Evolutionary conservation across 2,329 filamentous ascomycete genomes (phyloP).

Genomic region (Monosporascus sp.): DNA sequence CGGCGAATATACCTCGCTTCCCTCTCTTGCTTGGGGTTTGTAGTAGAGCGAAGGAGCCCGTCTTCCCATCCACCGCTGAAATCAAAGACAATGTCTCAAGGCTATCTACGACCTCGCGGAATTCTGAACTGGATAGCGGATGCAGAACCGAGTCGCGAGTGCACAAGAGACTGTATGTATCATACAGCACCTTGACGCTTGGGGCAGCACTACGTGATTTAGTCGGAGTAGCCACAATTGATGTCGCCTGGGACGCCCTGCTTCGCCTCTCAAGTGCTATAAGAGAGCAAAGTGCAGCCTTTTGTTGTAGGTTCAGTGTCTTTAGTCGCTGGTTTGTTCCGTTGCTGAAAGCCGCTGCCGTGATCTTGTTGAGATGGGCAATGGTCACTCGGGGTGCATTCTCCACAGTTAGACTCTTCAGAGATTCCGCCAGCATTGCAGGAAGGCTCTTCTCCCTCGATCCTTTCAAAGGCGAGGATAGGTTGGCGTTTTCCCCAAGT

Average conservation of each 20-base stretch:
- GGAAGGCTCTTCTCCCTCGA: conserved; percentile 36
- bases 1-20: conserved; percentile 45
- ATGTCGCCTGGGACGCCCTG: conserved; percentile 42
- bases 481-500: conserved; percentile 75
- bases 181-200: conserved; percentile 77
- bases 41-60: conserved; percentile 56
- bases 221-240: conserved; percentile 48
- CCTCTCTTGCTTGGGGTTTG: conserved; percentile 69
- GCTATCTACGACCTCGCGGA: conserved; percentile 85
- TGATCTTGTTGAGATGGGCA: conserved; percentile 85
- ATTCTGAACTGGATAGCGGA: conserved; percentile 84
- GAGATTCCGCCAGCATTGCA: conserved; percentile 45
- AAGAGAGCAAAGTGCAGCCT: conserved; percentile 85
- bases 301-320: conserved; percentile 90
- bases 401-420: conserved; percentile 61
- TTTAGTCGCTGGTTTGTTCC: conserved; percentile 79
- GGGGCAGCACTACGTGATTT: conserved; percentile 61
- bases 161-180: conserved; percentile 77
- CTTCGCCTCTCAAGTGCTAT: conserved; percentile 78
- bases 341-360: conserved; percentile 83
- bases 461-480: conserved; percentile 47
- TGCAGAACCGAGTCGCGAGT: conserved; percentile 84
- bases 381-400: conserved; percentile 87
- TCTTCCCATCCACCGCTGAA: conserved; percentile 63
- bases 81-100: conserved; percentile 84